Percentiles rank a stretch among this genome's conserved stretches.
These are phyloP conservation scores for Termitomyces heimii DNA, from an alignment of 768 basidiomycete species.

Conservation along the genomic window DNA sequence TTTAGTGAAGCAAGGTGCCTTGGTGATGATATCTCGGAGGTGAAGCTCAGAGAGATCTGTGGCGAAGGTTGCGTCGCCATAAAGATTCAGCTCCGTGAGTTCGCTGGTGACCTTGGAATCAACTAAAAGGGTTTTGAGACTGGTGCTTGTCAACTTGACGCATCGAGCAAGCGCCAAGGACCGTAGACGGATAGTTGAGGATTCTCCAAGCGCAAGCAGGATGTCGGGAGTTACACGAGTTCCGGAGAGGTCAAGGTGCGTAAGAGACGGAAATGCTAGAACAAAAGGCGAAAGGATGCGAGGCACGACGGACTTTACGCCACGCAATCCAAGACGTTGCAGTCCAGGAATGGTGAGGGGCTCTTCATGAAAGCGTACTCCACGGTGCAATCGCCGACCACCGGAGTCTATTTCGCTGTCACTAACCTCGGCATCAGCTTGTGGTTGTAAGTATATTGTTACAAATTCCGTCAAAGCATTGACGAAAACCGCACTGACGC, in stretches of 20 bases:
- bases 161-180: constrained; percentile 86
- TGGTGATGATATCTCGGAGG: constrained; percentile 56
- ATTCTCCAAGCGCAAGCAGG: constrained; percentile 57
- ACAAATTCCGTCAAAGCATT: constrained; percentile 84
- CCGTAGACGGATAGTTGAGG: constrained; percentile 59
- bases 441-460: constrained; percentile 49
- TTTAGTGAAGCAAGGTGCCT: constrained; percentile 74
- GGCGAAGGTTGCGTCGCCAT: constrained; percentile 81
- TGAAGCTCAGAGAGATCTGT: constrained; percentile 66
- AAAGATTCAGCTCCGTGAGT: constrained; percentile 78
- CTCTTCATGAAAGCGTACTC: constrained; percentile 37
- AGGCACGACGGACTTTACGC: constrained; percentile 72
- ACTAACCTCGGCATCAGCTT: constrained; percentile 31
- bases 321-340: constrained; percentile 74
- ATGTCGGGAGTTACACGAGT: constrained; percentile 80
- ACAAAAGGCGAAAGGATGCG: constrained; percentile 68
- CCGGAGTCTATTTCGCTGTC: constrained; percentile 35
- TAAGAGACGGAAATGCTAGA: constrained; percentile 77
- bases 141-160: constrained; percentile 73
- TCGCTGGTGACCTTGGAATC: constrained; percentile 55
- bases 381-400: constrained; percentile 20
- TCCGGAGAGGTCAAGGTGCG: constrained; percentile 87
- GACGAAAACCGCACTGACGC: constrained; percentile 87
- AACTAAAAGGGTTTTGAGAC: constrained; percentile 69
- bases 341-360: constrained; percentile 61